Conservation (phyloP, 129 eudicot genomes). For the Escallonia rubra region DNA sequence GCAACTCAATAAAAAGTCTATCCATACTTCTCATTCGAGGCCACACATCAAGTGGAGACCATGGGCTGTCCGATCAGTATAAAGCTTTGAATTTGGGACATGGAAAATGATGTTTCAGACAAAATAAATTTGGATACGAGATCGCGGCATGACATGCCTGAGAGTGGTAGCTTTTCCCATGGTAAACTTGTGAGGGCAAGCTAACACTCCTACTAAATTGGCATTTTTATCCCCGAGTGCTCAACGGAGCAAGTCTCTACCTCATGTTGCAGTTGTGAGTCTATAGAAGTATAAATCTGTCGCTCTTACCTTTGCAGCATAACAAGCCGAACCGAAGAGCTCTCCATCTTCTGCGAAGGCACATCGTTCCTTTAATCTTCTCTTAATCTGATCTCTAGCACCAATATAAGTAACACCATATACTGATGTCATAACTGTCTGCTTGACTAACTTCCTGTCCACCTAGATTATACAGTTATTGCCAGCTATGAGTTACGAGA, state of each 20-base stretch:
- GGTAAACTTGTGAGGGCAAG: not conserved
- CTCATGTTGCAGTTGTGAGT: not conserved
- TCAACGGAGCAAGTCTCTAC: slow-evolving; percentile 4
- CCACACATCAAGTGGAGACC: not conserved
- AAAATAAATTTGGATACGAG: too few species aligned
- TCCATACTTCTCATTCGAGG: too few species aligned
- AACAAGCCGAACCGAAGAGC: slow-evolving; percentile 84
- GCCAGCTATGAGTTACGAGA: slow-evolving; percentile 2
- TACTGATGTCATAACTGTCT: slow-evolving; percentile 98
- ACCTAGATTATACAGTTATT: slow-evolving; percentile 35
- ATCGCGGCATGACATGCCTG: not conserved
- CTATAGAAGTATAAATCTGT: not conserved
- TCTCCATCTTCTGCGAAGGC: slow-evolving; percentile 61
- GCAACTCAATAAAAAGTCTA: too few species aligned
- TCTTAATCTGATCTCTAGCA: slow-evolving; percentile 90
- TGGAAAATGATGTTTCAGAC: not conserved
- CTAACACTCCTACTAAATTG: not conserved
- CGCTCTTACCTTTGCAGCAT: slow-evolving; percentile 83
- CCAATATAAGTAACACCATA: slow-evolving; percentile 96
- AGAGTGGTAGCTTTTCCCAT: not conserved
- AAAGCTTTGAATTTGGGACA: not conserved
- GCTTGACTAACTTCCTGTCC: slow-evolving; percentile 94
- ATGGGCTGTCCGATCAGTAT: not conserved
- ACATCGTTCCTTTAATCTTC: slow-evolving; percentile 77
- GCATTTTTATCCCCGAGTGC: not conserved